Percentiles rank a stretch among this genome's conserved stretches.
These are phyloP conservation scores for Camellia lanceoleosa DNA, from an alignment of 148 eudicot genomes.

Conservation along the genomic window DNA sequence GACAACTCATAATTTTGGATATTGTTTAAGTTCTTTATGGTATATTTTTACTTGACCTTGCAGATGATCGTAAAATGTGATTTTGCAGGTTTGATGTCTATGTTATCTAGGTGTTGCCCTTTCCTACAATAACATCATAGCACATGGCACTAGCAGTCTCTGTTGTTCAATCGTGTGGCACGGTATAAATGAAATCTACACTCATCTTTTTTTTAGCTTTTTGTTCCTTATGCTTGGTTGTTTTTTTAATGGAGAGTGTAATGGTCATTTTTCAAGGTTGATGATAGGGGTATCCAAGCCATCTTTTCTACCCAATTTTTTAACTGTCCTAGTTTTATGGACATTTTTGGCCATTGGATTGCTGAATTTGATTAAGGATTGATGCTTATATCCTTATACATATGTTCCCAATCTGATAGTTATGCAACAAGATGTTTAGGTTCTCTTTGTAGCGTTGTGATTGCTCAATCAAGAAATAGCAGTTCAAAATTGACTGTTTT, in stretches of 20 bases:
- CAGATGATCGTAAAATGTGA: background rate
- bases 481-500: too few species aligned
- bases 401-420: background rate
- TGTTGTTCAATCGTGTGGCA: slow-evolving; percentile 35
- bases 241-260: background rate
- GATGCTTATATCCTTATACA: background rate
- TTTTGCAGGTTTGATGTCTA: slow-evolving; percentile 23
- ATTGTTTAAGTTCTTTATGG: background rate
- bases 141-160: slow-evolving; percentile 36
- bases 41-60: background rate
- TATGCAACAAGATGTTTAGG: background rate
- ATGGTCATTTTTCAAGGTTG: too few species aligned
- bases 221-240: background rate
- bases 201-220: background rate
- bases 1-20: background rate
- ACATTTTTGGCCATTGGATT: background rate
- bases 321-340: background rate
- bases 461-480: background rate
- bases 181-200: slow-evolving; percentile 28
- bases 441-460: background rate
- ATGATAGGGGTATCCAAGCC: too few species aligned
- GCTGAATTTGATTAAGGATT: background rate
- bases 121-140: slow-evolving; percentile 14
- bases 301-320: background rate
- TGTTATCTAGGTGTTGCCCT: background rate